phyloP scores from a whole-genome alignment of 768 basidiomycete species.

The Mycena olivaceomarginata region DNA sequence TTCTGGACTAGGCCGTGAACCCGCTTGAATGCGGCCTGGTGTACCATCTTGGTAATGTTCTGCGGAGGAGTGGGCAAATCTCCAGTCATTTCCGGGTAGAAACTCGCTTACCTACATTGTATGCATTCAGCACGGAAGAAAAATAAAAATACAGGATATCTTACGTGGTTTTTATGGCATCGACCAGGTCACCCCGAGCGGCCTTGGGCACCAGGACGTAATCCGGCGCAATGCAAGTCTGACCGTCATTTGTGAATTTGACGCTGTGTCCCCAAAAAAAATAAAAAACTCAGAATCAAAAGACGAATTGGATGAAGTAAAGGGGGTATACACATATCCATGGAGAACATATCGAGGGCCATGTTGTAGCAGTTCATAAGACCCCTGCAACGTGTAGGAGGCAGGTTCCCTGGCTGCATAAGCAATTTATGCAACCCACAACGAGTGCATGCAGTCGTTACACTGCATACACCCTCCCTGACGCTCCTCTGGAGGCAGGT shows the following conservation, averaged over 20 bases:
- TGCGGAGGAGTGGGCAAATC: slow-evolving; percentile 6
- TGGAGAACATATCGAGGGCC: too few species aligned
- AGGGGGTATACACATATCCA: too few species aligned
- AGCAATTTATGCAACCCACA: too few species aligned
- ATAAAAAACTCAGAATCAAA: too few species aligned
- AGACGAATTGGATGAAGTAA: too few species aligned
- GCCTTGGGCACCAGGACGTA: slow-evolving; percentile 69
- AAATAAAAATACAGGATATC: slow-evolving; percentile 25
- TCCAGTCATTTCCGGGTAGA: slow-evolving; percentile 69
- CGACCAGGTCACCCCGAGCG: slow-evolving; percentile 66
- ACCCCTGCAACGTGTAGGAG: too few species aligned
- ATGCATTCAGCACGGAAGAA: neutral
- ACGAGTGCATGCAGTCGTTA: too few species aligned
- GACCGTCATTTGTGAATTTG: slow-evolving; percentile 81
- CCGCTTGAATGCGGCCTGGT: slow-evolving; percentile 72
- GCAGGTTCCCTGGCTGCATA: too few species aligned
- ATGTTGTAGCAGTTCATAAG: too few species aligned
- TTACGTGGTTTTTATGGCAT: slow-evolving; percentile 65
- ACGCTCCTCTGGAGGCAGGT: too few species aligned
- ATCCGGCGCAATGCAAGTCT: slow-evolving; percentile 83
- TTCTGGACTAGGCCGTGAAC: slow-evolving; percentile 77
- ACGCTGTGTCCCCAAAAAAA: too few species aligned
- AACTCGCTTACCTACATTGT: slow-evolving; percentile 66
- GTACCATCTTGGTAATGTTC: slow-evolving; percentile 67
- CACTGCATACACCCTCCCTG: too few species aligned